Conservation (phyloP, 1,284 basidiomycete species). For the Pascua guehoae region DNA sequence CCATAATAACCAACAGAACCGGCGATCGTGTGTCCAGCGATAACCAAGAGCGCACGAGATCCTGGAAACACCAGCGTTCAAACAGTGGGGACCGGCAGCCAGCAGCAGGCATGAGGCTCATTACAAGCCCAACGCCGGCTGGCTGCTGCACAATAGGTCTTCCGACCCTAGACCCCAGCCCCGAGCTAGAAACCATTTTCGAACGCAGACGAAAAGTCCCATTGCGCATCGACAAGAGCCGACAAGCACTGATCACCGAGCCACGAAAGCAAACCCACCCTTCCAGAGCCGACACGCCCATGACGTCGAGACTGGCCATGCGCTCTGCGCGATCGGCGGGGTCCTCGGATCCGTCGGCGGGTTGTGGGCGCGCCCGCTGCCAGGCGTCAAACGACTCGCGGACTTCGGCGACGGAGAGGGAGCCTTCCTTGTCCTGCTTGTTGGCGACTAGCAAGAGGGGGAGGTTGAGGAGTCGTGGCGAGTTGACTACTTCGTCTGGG, state of each 20-base stretch:
- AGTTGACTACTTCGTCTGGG: slow-evolving; percentile 74
- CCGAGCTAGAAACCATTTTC: no score
- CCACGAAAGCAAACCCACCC: slow-evolving; percentile 59
- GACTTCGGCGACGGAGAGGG: slow-evolving; percentile 81
- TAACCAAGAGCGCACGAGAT: no score
- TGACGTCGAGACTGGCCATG: slow-evolving; percentile 79
- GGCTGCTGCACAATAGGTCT: no score
- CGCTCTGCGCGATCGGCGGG: slow-evolving; percentile 49
- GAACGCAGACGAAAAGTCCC: no score
- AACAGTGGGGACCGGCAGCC: no score
- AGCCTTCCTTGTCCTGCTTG: slow-evolving; percentile 78
- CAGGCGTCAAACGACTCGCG: slow-evolving; percentile 84
- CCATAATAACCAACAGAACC: no score
- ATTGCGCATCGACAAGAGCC: no score
- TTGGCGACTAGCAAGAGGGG: slow-evolving; percentile 85
- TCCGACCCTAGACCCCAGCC: no score
- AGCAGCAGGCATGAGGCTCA: no score
- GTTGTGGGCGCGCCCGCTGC: slow-evolving; percentile 42
- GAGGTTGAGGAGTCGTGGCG: slow-evolving; percentile 78
- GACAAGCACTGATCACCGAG: neutral
- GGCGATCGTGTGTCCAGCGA: no score
- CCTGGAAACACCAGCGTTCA: no score
- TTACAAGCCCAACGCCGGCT: no score
- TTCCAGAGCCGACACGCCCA: slow-evolving; percentile 82
- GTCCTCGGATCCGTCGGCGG: neutral